A percentile compares a stretch with the other conserved stretches of the same genome.
These are phyloP conservation scores for Nemophila menziesii DNA, from an alignment of 257 asterid genomes.

Conservation along the genomic window DNA sequence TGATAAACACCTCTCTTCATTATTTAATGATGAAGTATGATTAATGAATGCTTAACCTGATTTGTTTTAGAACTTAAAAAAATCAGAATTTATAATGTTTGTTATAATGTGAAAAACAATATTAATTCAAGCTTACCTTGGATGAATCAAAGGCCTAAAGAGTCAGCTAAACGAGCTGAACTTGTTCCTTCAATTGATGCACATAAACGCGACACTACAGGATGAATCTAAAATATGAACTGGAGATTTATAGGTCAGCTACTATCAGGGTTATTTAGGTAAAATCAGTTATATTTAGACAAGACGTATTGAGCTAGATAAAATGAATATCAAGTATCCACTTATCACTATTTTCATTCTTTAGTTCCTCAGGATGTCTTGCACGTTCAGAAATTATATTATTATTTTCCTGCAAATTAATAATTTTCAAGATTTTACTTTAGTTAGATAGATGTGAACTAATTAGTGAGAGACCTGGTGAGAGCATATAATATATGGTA, in stretches of 20 bases:
- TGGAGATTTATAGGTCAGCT: conserved; percentile 8
- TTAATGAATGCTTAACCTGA: conserved; percentile 39
- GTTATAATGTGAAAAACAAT: conserved; percentile 6
- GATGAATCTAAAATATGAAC: conserved; percentile 91
- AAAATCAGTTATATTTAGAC: conserved; percentile 9
- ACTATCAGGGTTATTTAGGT: background rate
- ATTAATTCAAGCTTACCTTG: conserved; percentile 66
- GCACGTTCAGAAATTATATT: conserved; percentile 93
- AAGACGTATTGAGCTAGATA: conserved; percentile 93
- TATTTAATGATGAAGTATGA: conserved; percentile 67
- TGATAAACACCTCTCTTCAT: conserved; percentile 73
- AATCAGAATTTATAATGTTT: conserved; percentile 9
- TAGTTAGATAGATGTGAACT: conserved; percentile 1
- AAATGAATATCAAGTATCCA: conserved; percentile 91
- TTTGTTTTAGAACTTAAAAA: conserved; percentile 71
- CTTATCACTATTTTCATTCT: conserved; percentile 48
- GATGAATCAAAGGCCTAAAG: conserved; percentile 95
- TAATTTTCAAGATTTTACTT: no score
- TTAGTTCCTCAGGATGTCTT: conserved; percentile 95
- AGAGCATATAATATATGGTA: conserved; percentile 85
- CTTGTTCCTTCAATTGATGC: conserved; percentile 97
- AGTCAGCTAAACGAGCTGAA: conserved; percentile 95
- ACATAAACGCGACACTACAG: conserved; percentile 93
- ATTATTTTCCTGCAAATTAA: conserved; percentile 53
- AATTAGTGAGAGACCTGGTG: conserved; percentile 47